These are phyloP conservation scores for Durusdinium trenchii DNA, from an alignment of 73 alveolate species.

Conservation along the genomic window DNA sequence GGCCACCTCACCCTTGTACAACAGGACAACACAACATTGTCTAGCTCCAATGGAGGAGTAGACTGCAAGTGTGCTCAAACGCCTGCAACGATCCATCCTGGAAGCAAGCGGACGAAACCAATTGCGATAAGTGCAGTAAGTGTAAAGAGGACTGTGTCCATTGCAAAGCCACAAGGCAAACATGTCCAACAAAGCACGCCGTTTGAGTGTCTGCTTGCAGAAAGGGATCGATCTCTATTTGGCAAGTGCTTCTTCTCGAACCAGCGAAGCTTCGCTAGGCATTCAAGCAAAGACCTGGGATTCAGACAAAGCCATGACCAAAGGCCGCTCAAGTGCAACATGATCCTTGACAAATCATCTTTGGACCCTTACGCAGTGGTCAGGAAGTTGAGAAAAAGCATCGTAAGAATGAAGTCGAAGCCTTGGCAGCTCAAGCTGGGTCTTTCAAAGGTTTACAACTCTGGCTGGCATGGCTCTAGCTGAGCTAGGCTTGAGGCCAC, in stretches of 20 bases:
- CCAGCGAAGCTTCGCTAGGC: conserved; percentile 59
- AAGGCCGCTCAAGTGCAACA: neutral
- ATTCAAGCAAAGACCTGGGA: conserved; percentile 54
- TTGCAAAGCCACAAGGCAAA: neutral
- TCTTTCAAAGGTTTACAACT: neutral
- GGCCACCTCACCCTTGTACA: too few species aligned
- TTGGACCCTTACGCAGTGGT: conserved; percentile 78
- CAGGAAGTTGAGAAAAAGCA: conserved; percentile 83
- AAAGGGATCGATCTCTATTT: conserved; percentile 24
- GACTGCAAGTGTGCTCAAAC: too few species aligned
- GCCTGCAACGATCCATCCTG: conserved; percentile 64
- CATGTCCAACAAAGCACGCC: too few species aligned
- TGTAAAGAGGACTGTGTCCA: neutral
- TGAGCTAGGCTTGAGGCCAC: neutral
- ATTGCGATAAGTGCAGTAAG: neutral
- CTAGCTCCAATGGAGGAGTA: too few species aligned
- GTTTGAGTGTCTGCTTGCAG: neutral
- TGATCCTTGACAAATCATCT: neutral
- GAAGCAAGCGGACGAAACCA: neutral
- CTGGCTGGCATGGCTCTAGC: neutral
- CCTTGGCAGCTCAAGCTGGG: neutral
- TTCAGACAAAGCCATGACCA: neutral
- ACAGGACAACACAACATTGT: too few species aligned
- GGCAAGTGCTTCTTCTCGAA: conserved; percentile 93
- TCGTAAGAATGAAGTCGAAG: conserved; percentile 86